These are phyloP conservation scores for Aureobasidium sp. DNA, from an alignment of 2,329 filamentous ascomycete species.

Conservation along the genomic window DNA sequence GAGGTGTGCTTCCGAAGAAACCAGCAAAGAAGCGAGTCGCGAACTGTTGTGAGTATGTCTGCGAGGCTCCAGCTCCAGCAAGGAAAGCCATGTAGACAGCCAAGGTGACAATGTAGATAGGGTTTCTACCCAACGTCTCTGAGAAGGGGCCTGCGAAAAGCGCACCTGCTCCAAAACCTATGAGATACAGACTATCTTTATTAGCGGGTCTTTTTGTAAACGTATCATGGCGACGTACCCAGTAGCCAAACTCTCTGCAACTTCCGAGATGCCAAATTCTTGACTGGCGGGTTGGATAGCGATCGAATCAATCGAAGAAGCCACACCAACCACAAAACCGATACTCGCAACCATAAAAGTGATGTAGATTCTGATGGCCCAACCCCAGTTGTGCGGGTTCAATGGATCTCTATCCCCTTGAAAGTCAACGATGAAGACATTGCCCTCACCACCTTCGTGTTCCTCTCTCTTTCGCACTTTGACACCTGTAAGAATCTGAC, in stretches of 20 bases:
- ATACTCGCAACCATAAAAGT: slow-evolving; percentile 35
- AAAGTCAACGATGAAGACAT: slow-evolving; percentile 34
- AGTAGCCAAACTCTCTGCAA: slow-evolving; percentile 46
- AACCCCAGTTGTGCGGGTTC: slow-evolving; percentile 33
- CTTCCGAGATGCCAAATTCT: slow-evolving; percentile 43
- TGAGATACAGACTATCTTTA: slow-evolving; percentile 24
- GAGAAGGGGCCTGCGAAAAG: slow-evolving; percentile 44
- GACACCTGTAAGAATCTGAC: slow-evolving; percentile 31
- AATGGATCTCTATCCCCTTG: slow-evolving; percentile 30
- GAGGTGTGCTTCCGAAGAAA: slow-evolving; percentile 39
- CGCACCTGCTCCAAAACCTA: slow-evolving; percentile 41
- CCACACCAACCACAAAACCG: slow-evolving; percentile 44
- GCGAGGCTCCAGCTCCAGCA: slow-evolving; percentile 41
- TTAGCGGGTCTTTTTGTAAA: neutral
- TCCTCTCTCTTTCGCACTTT: slow-evolving; percentile 30
- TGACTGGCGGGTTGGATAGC: slow-evolving; percentile 39
- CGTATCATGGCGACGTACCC: slow-evolving; percentile 20
- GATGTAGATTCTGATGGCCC: slow-evolving; percentile 25
- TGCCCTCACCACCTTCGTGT: slow-evolving; percentile 30
- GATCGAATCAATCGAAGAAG: slow-evolving; percentile 47
- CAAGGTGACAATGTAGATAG: slow-evolving; percentile 42
- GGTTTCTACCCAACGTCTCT: slow-evolving; percentile 39
- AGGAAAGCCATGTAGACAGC: slow-evolving; percentile 43
- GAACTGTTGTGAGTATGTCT: slow-evolving; percentile 41
- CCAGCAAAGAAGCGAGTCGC: slow-evolving; percentile 46